A percentile compares a stretch with the other conserved stretches of the same genome.
These are phyloP conservation scores for Coniochaeta prunicola DNA, from an alignment of 2,329 filamentous ascomycete genomes.

Conservation along the genomic window DNA sequence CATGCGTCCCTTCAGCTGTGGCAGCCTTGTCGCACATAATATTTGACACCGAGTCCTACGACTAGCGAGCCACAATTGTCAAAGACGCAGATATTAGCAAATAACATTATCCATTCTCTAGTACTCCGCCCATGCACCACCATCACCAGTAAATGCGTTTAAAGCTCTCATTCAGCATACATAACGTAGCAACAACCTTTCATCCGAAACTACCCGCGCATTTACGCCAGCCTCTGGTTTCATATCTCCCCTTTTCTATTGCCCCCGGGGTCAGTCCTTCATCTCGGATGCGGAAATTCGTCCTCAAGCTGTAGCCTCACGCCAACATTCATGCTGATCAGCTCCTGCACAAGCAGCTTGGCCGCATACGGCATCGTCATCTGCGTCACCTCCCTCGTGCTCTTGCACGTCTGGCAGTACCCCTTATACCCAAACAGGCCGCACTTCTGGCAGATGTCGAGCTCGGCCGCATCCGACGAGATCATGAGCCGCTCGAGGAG, in stretches of 20 bases:
- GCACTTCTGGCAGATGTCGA: constrained; percentile 91
- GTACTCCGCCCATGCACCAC: neutral
- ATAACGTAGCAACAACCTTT: neutral
- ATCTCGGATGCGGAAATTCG: constrained; percentile 69
- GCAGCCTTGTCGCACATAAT: neutral
- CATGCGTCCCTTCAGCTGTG: neutral
- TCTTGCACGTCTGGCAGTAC: constrained; percentile 90
- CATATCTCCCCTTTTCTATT: no score
- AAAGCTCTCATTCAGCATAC: neutral
- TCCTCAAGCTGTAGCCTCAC: constrained; percentile 86
- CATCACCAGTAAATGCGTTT: neutral
- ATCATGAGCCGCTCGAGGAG: constrained; percentile 92
- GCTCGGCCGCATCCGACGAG: constrained; percentile 79
- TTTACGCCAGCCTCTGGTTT: neutral
- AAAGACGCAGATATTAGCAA: neutral
- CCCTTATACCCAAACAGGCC: constrained; percentile 93
- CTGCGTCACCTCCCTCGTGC: constrained; percentile 72
- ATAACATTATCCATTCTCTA: neutral
- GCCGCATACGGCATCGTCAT: constrained; percentile 98
- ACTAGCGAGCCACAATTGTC: neutral
- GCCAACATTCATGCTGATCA: constrained; percentile 98
- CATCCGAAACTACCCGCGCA: neutral
- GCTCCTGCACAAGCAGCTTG: constrained; percentile 89
- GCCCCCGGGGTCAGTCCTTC: neutral
- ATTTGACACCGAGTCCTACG: no score